phyloP scores from a whole-genome alignment of 2,329 filamentous ascomycete genomes.

The Sphaerulina musiva region DNA sequence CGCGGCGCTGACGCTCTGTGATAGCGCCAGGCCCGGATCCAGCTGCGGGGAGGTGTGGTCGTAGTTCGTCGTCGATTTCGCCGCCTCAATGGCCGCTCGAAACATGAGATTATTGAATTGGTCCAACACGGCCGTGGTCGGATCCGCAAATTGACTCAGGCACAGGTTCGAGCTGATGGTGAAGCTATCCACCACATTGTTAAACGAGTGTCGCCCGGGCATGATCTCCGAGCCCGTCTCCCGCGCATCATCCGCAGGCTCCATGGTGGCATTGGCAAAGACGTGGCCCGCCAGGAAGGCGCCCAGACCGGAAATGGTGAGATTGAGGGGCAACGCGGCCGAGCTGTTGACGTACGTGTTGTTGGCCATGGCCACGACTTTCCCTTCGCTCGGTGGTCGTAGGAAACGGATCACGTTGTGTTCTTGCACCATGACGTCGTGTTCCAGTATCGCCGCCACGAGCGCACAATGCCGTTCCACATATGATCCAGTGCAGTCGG shows the following conservation, averaged over 20 bases:
- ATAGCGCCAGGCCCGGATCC: conserved; percentile 5
- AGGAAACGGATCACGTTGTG: conserved; percentile 4
- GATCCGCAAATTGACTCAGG: conserved; percentile 6
- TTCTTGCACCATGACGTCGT: conserved; percentile 9
- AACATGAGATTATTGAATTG: conserved; percentile 13
- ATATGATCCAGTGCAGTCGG: conserved; percentile 7
- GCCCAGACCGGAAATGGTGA: conserved; percentile 3
- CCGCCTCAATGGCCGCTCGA: background rate
- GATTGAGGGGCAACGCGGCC: background rate
- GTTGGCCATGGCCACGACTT: conserved; percentile 10
- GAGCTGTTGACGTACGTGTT: conserved; percentile 8
- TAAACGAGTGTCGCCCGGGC: background rate
- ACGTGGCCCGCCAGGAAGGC: conserved; percentile 7
- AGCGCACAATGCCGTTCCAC: conserved; percentile 8
- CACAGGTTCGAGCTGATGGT: background rate
- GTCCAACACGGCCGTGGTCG: conserved; percentile 5
- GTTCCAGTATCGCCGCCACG: conserved; percentile 15
- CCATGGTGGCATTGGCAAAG: conserved; percentile 1
- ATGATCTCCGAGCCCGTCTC: background rate
- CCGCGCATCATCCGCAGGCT: background rate
- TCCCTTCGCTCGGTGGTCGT: background rate
- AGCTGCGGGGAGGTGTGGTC: background rate
- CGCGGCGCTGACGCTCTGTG: conserved; percentile 5
- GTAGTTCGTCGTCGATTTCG: background rate
- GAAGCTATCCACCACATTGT: conserved; percentile 1